A percentile compares a stretch with the other conserved stretches of the same genome.
Conservation (phyloP, 257 asterid species). For the Jacaranda mimosifolia region DNA sequence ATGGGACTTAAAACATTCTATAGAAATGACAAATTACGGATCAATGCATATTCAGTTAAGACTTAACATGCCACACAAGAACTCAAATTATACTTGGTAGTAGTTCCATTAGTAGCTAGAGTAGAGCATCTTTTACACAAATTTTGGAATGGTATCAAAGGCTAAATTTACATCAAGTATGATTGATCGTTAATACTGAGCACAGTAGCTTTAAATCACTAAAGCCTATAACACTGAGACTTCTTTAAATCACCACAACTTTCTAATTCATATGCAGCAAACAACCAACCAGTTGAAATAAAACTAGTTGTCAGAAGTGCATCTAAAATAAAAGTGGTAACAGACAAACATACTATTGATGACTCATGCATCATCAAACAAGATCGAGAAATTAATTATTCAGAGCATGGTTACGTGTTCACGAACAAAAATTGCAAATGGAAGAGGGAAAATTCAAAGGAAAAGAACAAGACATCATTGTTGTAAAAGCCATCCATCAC, state of each 20-base stretch:
- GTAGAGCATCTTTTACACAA: background rate
- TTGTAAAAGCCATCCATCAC: background rate
- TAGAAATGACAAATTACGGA: background rate
- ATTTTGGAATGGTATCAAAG: background rate
- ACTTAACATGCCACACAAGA: too few species aligned
- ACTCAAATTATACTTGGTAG: background rate
- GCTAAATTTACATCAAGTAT: too few species aligned
- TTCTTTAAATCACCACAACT: background rate
- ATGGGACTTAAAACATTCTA: background rate
- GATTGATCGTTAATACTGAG: too few species aligned
- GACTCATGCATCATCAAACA: conserved; percentile 9
- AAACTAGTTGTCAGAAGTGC: conserved; percentile 4
- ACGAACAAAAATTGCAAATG: background rate
- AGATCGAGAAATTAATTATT: background rate
- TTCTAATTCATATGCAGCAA: background rate
- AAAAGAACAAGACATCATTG: background rate
- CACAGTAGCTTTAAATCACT: background rate
- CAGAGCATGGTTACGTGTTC: background rate
- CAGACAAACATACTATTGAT: background rate
- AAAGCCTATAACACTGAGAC: background rate
- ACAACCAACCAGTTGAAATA: background rate
- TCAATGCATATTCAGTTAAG: too few species aligned
- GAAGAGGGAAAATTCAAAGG: background rate
- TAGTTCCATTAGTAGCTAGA: background rate
- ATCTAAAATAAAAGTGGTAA: background rate